phyloP scores from a whole-genome alignment of 2,329 filamentous ascomycete genomes.

The Colletotrichum spinosum region DNA sequence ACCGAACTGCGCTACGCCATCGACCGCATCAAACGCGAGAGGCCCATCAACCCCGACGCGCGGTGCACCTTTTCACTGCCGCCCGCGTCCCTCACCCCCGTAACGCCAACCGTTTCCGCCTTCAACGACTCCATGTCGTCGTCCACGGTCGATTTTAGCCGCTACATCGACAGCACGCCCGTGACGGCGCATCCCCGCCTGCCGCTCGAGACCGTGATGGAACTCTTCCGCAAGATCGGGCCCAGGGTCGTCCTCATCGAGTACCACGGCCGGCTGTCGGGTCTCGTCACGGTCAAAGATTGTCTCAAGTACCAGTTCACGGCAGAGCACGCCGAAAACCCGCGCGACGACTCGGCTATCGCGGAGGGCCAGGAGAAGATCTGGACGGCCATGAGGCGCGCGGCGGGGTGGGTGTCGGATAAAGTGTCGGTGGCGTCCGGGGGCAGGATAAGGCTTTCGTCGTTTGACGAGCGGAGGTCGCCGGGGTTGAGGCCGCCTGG shows the following conservation, averaged over 20 bases:
- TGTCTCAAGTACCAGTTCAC: conserved; percentile 98
- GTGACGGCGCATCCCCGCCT: conserved; percentile 91
- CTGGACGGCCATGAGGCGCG: conserved; percentile 67
- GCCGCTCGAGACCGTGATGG: conserved; percentile 96
- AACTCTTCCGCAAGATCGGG: conserved; percentile 97
- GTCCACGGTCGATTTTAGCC: conserved; percentile 79
- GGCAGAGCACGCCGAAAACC: conserved; percentile 86
- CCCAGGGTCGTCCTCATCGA: conserved; percentile 94
- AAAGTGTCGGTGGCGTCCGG: conserved; percentile 64
- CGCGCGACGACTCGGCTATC: conserved; percentile 67
- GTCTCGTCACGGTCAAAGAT: conserved; percentile 95
- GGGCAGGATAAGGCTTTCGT: conserved; percentile 67
- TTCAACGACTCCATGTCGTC: conserved; percentile 67
- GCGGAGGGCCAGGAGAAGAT: conserved; percentile 72
- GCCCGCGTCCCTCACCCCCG: conserved; percentile 47
- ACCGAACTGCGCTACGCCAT: conserved; percentile 94
- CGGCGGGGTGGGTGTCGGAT: conserved; percentile 69
- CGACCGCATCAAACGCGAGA: conserved; percentile 79
- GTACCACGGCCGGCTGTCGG: conserved; percentile 83
- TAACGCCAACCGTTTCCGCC: conserved; percentile 64
- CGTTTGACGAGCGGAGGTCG: conserved; percentile 57
- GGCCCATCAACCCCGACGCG: conserved; percentile 73
- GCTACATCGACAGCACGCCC: conserved; percentile 90
- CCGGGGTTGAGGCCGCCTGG: conserved; percentile 40
- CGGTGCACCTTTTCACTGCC: conserved; percentile 79